Conservation (phyloP, 768 basidiomycete genomes). For the Serpula lacrymans region DNA sequence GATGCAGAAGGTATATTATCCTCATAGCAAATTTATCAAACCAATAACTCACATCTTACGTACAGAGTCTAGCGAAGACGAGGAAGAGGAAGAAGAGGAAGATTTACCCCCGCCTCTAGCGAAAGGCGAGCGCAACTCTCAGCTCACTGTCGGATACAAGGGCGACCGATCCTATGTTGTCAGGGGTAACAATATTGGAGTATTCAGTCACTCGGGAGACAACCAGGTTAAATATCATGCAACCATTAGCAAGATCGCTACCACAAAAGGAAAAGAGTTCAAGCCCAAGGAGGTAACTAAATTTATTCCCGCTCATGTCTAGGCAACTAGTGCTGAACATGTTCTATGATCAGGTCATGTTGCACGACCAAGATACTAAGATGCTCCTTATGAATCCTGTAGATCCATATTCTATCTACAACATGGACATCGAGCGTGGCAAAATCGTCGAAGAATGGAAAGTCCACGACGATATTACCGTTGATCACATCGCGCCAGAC, state of each 20-base stretch:
- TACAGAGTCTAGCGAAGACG: constrained; percentile 41
- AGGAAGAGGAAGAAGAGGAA: constrained; percentile 43
- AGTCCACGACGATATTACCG: constrained; percentile 83
- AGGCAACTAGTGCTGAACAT: constrained; percentile 6
- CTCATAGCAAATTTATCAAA: neutral
- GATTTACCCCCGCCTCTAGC: constrained; percentile 34
- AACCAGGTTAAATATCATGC: constrained; percentile 80
- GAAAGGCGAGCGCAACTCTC: constrained; percentile 75
- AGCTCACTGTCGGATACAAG: constrained; percentile 92
- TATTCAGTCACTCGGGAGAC: constrained; percentile 73
- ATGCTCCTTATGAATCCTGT: constrained; percentile 89
- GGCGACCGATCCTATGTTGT: constrained; percentile 93
- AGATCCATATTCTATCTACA: constrained; percentile 79
- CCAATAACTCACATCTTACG: constrained; percentile 6
- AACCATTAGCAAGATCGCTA: constrained; percentile 80
- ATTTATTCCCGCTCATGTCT: neutral
- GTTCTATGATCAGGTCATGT: constrained; percentile 67
- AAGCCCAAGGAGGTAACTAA: constrained; percentile 74
- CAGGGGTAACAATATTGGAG: constrained; percentile 87
- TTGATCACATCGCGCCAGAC: constrained; percentile 89
- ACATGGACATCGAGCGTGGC: constrained; percentile 90
- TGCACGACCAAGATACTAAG: constrained; percentile 94
- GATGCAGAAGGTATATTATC: constrained; percentile 53
- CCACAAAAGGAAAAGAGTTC: constrained; percentile 79
- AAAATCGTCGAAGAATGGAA: constrained; percentile 99